Conservation (phyloP, 768 basidiomycete genomes). For the Termitomyces bulborhizus region DNA sequence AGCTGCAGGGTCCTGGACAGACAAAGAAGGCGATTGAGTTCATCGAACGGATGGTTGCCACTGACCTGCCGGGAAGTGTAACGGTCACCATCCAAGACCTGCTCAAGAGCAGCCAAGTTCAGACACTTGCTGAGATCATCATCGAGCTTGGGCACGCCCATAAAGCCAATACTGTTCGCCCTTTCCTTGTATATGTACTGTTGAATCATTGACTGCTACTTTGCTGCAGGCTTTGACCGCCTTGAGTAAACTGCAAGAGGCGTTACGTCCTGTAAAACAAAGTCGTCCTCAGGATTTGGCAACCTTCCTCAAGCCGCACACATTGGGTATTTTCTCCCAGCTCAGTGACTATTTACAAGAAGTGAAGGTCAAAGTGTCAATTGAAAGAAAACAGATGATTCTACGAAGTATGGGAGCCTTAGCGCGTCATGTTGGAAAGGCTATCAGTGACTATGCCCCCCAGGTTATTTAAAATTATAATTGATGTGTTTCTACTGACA, state of each 20-base stretch:
- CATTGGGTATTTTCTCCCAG: slow-evolving; percentile 80
- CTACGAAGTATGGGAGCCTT: slow-evolving; percentile 74
- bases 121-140: slow-evolving; percentile 70
- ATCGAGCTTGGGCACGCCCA: slow-evolving; percentile 73
- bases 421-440: slow-evolving; percentile 54
- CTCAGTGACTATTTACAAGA: slow-evolving; percentile 88
- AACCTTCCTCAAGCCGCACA: slow-evolving; percentile 62
- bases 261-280: slow-evolving; percentile 27
- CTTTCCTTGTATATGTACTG: background rate
- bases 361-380: slow-evolving; percentile 67
- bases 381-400: slow-evolving; percentile 66
- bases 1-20: slow-evolving; percentile 45
- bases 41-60: slow-evolving; percentile 49
- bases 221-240: slow-evolving; percentile 28
- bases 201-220: background rate
- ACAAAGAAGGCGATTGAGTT: slow-evolving; percentile 59
- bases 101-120: slow-evolving; percentile 61
- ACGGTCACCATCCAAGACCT: slow-evolving; percentile 40
- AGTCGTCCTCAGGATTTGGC: slow-evolving; percentile 34
- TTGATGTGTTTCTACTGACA: background rate
- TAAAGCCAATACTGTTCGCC: slow-evolving; percentile 37
- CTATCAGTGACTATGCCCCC: slow-evolving; percentile 58
- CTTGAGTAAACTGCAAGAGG: slow-evolving; percentile 38
- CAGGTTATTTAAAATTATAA: slow-evolving; percentile 51
- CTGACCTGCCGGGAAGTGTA: slow-evolving; percentile 33